phyloP scores from a whole-genome alignment of 2,329 filamentous ascomycete genomes.

The Scleromitrula shiraiana region DNA sequence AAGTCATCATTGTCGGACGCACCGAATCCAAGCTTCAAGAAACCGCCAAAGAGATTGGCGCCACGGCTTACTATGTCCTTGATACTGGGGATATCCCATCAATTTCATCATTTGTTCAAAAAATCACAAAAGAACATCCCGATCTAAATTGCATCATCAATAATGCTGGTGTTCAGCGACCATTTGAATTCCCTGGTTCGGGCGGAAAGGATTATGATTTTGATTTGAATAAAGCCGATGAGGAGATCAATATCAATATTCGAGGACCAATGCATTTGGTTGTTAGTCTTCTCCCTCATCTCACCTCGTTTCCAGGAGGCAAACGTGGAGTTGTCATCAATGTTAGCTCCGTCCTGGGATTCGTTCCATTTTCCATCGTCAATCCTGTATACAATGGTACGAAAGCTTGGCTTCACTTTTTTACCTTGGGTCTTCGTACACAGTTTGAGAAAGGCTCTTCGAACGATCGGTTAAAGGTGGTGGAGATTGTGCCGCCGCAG shows the following conservation, averaged over 20 bases:
- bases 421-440: slow-evolving; percentile 44
- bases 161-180: slow-evolving; percentile 51
- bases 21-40: slow-evolving; percentile 45
- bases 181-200: slow-evolving; percentile 35
- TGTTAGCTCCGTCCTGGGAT: slow-evolving; percentile 45
- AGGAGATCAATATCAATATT: slow-evolving; percentile 52
- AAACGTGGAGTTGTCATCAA: slow-evolving; percentile 39
- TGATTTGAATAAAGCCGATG: slow-evolving; percentile 40
- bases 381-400: slow-evolving; percentile 53
- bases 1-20: slow-evolving; percentile 43
- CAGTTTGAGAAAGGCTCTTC: slow-evolving; percentile 35
- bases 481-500: slow-evolving; percentile 26
- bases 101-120: slow-evolving; percentile 38
- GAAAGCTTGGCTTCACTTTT: slow-evolving; percentile 51
- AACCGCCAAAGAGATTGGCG: slow-evolving; percentile 37
- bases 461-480: slow-evolving; percentile 34
- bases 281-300: slow-evolving; percentile 40
- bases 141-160: slow-evolving; percentile 51
- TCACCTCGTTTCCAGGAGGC: slow-evolving; percentile 32
- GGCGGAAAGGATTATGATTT: slow-evolving; percentile 32
- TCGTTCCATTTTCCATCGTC: slow-evolving; percentile 42
- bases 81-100: slow-evolving; percentile 40
- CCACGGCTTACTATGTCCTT: slow-evolving; percentile 42
- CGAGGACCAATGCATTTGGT: slow-evolving; percentile 49
- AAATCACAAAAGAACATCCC: slow-evolving; percentile 40